Conservation (phyloP, 768 basidiomycete species). For the Megacollybia marginata region DNA sequence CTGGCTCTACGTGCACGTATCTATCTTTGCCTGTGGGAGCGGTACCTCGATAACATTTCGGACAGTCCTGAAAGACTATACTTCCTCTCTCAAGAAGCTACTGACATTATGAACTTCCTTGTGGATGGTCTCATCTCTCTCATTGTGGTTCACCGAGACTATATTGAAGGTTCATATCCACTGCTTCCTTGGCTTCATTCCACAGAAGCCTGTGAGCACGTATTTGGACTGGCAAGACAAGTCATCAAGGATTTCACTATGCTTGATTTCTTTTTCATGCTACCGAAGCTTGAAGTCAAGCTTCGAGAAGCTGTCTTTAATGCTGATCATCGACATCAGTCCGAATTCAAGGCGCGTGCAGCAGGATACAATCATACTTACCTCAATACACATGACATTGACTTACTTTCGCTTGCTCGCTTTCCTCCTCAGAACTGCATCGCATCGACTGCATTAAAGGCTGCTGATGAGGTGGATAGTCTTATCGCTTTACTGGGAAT, state of each 20-base stretch:
- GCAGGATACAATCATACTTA: too few relatives aligned
- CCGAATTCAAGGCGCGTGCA: too few relatives aligned
- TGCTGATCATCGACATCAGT: too few relatives aligned
- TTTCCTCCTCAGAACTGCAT: too few relatives aligned
- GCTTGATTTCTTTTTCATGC: slow-evolving; percentile 21
- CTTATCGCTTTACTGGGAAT: too few relatives aligned
- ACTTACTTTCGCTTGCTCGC: too few relatives aligned
- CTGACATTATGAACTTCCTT: slow-evolving; percentile 23
- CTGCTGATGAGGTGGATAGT: too few relatives aligned
- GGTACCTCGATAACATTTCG: slow-evolving; percentile 11
- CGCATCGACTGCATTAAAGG: too few relatives aligned
- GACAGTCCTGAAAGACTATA: slow-evolving; percentile 13
- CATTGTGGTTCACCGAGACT: slow-evolving; percentile 26
- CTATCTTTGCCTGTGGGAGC: slow-evolving; percentile 24
- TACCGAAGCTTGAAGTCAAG: slow-evolving; percentile 20
- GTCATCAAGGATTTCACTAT: slow-evolving; percentile 28
- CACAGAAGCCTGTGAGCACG: slow-evolving; percentile 25
- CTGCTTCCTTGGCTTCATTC: slow-evolving; percentile 24
- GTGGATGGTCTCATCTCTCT: slow-evolving; percentile 23
- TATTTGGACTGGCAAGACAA: slow-evolving; percentile 20
- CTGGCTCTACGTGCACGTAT: slow-evolving; percentile 22
- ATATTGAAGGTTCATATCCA: slow-evolving; percentile 12
- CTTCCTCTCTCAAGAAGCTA: slow-evolving; percentile 25
- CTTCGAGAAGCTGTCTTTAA: too few relatives aligned
- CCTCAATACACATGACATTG: too few relatives aligned